Evolutionary conservation across 805 yeast genomes (phyloP).

Genomic region (Pichia eremophila): DNA sequence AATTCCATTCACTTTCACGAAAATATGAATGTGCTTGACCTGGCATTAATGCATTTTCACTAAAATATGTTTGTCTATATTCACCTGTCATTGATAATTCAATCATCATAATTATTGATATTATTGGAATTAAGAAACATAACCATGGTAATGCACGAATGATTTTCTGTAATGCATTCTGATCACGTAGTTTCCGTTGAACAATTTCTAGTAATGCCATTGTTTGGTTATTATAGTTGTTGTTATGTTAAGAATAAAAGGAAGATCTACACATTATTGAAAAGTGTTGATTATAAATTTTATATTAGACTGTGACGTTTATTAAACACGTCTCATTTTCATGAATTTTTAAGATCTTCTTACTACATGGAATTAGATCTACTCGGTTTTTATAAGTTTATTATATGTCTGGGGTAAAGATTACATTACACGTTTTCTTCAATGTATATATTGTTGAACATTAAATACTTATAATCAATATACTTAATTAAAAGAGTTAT

Average conservation of each 20-base stretch:
- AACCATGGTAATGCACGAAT: slow-evolving; percentile 34
- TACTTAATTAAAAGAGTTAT: too few species aligned
- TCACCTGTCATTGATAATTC: slow-evolving; percentile 74
- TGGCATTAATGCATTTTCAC: slow-evolving; percentile 96
- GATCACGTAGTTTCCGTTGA: slow-evolving; percentile 33
- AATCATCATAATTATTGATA: slow-evolving; percentile 51
- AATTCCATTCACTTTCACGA: slow-evolving; percentile 91
- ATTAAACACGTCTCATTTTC: too few species aligned
- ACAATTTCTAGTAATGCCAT: slow-evolving; percentile 41
- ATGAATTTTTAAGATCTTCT: too few species aligned
- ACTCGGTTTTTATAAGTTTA: too few species aligned
- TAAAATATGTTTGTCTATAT: slow-evolving; percentile 72
- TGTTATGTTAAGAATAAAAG: background rate
- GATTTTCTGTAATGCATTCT: slow-evolving; percentile 39
- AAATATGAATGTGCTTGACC: slow-evolving; percentile 89
- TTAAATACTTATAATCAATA: too few species aligned
- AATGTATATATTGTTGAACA: too few species aligned
- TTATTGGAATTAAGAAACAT: slow-evolving; percentile 32
- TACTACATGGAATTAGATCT: too few species aligned
- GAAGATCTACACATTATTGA: too few species aligned
- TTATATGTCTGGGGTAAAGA: too few species aligned
- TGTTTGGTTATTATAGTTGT: background rate
- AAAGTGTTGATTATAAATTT: too few species aligned
- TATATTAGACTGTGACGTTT: too few species aligned
- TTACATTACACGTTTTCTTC: too few species aligned